Conservation (phyloP, 1,284 basidiomycete species). For the Sanghuangporus weigelae region DNA sequence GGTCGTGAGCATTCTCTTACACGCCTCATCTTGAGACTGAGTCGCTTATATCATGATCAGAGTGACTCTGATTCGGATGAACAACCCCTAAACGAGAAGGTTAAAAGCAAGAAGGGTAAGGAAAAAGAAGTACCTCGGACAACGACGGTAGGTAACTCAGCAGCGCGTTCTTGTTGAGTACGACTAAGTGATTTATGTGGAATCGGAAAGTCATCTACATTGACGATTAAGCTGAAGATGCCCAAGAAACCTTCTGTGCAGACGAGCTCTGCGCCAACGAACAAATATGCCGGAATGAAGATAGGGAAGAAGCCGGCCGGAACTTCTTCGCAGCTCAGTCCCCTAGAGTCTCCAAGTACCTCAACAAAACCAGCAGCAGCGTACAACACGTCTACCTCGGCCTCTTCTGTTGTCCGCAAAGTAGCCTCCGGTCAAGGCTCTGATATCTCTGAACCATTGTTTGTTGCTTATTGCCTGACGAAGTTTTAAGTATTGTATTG, state of each 20-base stretch:
- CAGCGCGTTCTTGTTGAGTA: too few relatives aligned
- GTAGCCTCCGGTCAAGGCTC: neutral
- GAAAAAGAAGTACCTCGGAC: neutral
- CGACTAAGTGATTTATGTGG: neutral
- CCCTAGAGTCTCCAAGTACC: neutral
- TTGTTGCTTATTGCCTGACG: neutral
- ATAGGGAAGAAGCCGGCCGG: slow-evolving; percentile 9
- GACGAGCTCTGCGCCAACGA: neutral
- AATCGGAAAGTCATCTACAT: neutral
- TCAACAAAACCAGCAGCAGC: neutral
- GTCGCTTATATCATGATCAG: neutral
- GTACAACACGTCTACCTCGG: neutral
- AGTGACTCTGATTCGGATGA: slow-evolving; percentile 20
- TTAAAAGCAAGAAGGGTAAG: slow-evolving; percentile 17
- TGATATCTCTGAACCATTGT: neutral
- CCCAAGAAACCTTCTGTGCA: neutral
- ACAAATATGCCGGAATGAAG: slow-evolving; percentile 10
- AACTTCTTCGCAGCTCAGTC: neutral
- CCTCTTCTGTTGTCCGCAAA: neutral
- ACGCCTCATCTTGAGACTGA: neutral
- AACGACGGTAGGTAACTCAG: neutral
- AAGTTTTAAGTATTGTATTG: neutral
- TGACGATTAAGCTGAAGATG: neutral
- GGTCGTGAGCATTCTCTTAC: neutral
- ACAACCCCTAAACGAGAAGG: slow-evolving; percentile 10